Base-by-base conservation (phyloP, 177 flowering plant genomes). In the Tripterygium wilfordii region DNA sequence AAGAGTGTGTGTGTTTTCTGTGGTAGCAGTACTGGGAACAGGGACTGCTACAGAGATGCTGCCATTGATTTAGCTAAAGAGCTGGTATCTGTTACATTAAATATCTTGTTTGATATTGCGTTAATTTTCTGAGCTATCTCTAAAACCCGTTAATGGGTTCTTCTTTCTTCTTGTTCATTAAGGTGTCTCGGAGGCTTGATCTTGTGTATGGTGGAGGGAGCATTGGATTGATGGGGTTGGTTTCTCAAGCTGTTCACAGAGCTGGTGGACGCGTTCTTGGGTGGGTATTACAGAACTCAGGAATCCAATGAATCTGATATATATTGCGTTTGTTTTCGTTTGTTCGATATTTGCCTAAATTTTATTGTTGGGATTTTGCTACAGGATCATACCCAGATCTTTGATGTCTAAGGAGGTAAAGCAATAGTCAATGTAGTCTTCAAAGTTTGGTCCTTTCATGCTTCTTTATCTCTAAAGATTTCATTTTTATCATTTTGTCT, bases 161-260 rank as follows among this genome's bases (percentile, higher is more conserved):
- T 4, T 22, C 19, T 17, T 22, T 27, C 14, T 52, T 42, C 15
- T 23, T 53, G 12, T n/a, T n/a, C n/a, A n/a, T 28, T 29, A 29
- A 81, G 88, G 83, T 83, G 18, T 48, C 74, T 1, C 70, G 76
- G 54, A 62, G 58, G 22, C 42, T 79, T 55, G 70, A 77, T 53
- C 75, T 84, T 40, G 85, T 81, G 8, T 84, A 84, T 56, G 92
- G 92, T 1, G 92, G 88, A 17, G 88, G 85, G 10, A 81, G 83
- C 41, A 57, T 81, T 33, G 92, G 92, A n/a, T 44, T 84, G 0
- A 84, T 84, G 92, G 92, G 92, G 16, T 53, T 84, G 52, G 75
- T 84, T 39, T 81, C 92, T 48, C 79, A 75, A 42, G 76, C 69
- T 7, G 92, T 84, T 43, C 74, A 81, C 48, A 24, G 37, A 23